phyloP scores from a whole-genome alignment of 352 stramenopile species.

The Globisporangium alternatum region DNA sequence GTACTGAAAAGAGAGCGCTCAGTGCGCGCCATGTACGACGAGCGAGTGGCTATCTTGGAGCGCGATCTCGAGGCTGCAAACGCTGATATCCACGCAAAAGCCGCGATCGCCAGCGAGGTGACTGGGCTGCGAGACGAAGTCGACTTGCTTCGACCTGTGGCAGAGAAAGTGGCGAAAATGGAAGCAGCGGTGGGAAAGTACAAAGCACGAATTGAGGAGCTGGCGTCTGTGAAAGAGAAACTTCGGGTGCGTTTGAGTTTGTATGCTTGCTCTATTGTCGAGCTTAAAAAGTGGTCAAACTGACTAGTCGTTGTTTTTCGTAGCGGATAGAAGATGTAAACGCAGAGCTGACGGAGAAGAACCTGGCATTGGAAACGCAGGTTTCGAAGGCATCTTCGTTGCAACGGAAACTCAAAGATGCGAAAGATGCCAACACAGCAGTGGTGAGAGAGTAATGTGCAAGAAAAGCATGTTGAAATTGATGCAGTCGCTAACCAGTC shows the following conservation, averaged over 20 bases:
- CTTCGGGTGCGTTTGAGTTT: constrained; percentile 25
- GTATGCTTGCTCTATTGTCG: constrained; percentile 11
- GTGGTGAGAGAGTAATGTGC: constrained; percentile 34
- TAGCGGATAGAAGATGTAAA: constrained; percentile 62
- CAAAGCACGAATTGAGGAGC: constrained; percentile 65
- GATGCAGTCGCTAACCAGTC: not conserved
- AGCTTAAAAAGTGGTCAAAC: not conserved
- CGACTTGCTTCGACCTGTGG: constrained; percentile 56
- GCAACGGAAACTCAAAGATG: constrained; percentile 63
- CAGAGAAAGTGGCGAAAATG: constrained; percentile 44
- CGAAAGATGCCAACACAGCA: constrained; percentile 60
- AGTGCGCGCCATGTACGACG: constrained; percentile 47
- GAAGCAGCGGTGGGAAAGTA: constrained; percentile 58
- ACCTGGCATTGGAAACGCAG: constrained; percentile 49
- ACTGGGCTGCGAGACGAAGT: constrained; percentile 54
- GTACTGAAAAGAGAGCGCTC: constrained; percentile 54
- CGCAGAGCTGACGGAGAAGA: constrained; percentile 48
- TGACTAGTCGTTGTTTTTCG: not conserved
- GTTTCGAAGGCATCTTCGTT: constrained; percentile 41
- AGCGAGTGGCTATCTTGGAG: constrained; percentile 48
- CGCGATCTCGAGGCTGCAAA: constrained; percentile 31
- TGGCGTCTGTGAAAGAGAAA: constrained; percentile 48
- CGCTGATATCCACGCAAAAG: constrained; percentile 33
- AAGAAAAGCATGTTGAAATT: not conserved
- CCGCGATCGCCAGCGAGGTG: constrained; percentile 33